Percentiles rank a stretch among this genome's conserved stretches.
phyloP scores from a whole-genome alignment of 2,329 filamentous ascomycete species.

The Zasmidium cellare region DNA sequence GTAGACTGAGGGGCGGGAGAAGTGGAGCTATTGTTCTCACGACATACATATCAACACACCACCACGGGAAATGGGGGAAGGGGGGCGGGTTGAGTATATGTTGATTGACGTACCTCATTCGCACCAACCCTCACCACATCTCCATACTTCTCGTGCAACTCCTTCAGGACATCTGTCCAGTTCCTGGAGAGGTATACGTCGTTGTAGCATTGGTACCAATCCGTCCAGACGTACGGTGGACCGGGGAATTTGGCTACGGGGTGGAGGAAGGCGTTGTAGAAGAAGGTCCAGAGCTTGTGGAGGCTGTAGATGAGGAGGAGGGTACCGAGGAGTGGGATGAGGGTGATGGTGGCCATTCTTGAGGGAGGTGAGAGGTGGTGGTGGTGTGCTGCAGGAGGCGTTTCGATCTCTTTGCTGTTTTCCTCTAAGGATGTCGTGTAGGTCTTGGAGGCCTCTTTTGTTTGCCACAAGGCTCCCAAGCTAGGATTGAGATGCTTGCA shows the following conservation, averaged over 20 bases:
- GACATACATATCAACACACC: background rate
- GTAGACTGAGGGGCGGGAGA: slow-evolving; percentile 43
- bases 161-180: slow-evolving; percentile 15
- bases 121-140: slow-evolving; percentile 18
- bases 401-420: no score
- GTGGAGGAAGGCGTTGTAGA: slow-evolving; percentile 13
- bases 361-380: no score
- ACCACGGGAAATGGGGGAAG: no score
- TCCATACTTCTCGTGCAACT: slow-evolving; percentile 15
- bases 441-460: no score
- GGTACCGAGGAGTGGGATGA: background rate
- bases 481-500: no score
- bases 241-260: slow-evolving; percentile 14
- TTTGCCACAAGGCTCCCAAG: no score
- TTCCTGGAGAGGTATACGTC: slow-evolving; percentile 13
- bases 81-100: no score
- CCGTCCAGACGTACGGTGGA: slow-evolving; percentile 9
- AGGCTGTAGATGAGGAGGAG: slow-evolving; percentile 7
- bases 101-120: slow-evolving; percentile 17
- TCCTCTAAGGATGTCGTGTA: no score
- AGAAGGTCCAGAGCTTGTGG: slow-evolving; percentile 5
- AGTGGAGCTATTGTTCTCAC: slow-evolving; percentile 39
- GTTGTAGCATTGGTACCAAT: slow-evolving; percentile 16
- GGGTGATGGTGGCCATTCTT: slow-evolving; percentile 4
- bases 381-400: no score